Evolutionary conservation across 2,329 filamentous ascomycete genomes (phyloP).

Genomic region (Penicillium palitans): DNA sequence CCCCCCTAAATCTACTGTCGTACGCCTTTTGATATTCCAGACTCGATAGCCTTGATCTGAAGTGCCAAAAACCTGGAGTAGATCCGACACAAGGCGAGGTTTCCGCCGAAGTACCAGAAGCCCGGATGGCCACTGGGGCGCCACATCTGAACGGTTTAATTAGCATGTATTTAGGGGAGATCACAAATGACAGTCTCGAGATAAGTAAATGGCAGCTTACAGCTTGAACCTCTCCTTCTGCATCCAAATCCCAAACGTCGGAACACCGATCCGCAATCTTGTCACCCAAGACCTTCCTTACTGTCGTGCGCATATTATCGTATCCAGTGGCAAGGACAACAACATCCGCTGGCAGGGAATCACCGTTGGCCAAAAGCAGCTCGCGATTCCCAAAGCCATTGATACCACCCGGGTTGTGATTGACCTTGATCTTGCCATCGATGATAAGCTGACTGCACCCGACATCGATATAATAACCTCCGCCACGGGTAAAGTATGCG

Average conservation of each 20-base stretch:
- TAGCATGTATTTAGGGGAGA: background rate
- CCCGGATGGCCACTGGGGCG: conserved; percentile 61
- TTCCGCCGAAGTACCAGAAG: conserved; percentile 68
- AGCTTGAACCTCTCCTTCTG: conserved; percentile 55
- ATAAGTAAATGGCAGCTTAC: conserved; percentile 23
- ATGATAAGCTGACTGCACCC: conserved; percentile 56
- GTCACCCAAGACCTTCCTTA: conserved; percentile 62
- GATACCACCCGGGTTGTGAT: conserved; percentile 57
- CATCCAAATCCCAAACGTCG: conserved; percentile 63
- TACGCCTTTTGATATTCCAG: conserved; percentile 32
- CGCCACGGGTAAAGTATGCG: conserved; percentile 51
- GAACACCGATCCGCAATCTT: conserved; percentile 58
- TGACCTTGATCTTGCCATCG: conserved; percentile 62
- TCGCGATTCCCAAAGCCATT: conserved; percentile 50
- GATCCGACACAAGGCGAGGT: conserved; percentile 62
- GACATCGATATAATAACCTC: conserved; percentile 62
- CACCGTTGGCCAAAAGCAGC: conserved; percentile 55
- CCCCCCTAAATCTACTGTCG: background rate
- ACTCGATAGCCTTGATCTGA: conserved; percentile 51
- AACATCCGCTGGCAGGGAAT: conserved; percentile 60
- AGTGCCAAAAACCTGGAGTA: conserved; percentile 57
- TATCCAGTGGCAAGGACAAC: conserved; percentile 66
- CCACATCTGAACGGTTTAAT: conserved; percentile 43
- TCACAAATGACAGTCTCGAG: background rate
- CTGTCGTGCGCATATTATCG: conserved; percentile 66